Conservation (phyloP, 441 rosid genomes). For the Rhodomyrtus psidioides region DNA sequence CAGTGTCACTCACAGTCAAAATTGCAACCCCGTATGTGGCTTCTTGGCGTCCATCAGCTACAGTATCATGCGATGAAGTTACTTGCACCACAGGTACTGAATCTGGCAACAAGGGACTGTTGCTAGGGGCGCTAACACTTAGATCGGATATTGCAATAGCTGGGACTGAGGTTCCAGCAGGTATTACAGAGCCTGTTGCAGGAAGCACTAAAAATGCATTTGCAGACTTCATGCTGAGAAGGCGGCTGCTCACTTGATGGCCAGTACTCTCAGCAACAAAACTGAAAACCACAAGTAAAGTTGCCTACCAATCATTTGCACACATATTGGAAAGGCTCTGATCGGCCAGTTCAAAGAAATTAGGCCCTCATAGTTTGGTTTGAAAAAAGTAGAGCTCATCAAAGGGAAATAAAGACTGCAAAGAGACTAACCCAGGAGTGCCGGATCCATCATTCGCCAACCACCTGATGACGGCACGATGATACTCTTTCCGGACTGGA, state of each 20-base stretch:
- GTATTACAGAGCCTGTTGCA: slow-evolving; percentile 42
- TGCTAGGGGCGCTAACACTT: slow-evolving; percentile 17
- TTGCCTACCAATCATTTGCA: neutral
- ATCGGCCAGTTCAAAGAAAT: neutral
- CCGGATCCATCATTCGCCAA: slow-evolving; percentile 78
- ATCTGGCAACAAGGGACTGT: slow-evolving; percentile 21
- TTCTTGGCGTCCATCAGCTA: slow-evolving; percentile 19
- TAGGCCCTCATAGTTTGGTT: neutral
- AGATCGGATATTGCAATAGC: slow-evolving; percentile 63
- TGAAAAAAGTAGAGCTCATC: slow-evolving; percentile 2
- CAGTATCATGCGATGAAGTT: slow-evolving; percentile 14
- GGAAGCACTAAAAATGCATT: slow-evolving; percentile 90
- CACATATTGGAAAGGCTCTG: neutral
- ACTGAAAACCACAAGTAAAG: slow-evolving; percentile 33
- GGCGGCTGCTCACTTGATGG: slow-evolving; percentile 83
- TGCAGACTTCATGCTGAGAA: slow-evolving; percentile 90
- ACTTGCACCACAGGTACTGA: slow-evolving; percentile 19
- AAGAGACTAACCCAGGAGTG: slow-evolving; percentile 55
- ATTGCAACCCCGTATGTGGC: slow-evolving; percentile 52
- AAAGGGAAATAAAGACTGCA: neutral
- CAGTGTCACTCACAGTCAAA: slow-evolving; percentile 92
- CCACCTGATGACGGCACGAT: slow-evolving; percentile 75
- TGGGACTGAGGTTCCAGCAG: slow-evolving; percentile 69
- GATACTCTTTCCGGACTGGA: slow-evolving; percentile 57
- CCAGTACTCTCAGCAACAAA: slow-evolving; percentile 96